Percentiles rank a stretch among this genome's conserved stretches.
phyloP scores from a whole-genome alignment of 768 basidiomycete genomes.

The Auricularia heimuer region DNA sequence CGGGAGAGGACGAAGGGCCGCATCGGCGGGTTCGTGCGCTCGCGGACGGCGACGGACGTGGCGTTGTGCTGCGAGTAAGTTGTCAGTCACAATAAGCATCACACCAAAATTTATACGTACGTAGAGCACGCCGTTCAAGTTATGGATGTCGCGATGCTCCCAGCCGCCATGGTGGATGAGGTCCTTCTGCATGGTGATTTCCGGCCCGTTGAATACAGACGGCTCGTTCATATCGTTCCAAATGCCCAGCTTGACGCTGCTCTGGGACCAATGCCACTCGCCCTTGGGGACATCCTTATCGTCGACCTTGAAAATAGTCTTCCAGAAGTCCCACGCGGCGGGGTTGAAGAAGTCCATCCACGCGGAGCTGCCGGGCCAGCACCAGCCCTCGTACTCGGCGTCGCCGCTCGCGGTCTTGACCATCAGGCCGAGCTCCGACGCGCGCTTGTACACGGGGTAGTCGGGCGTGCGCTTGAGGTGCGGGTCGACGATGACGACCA shows the following conservation, averaged over 20 bases:
- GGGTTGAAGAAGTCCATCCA: constrained; percentile 99
- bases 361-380: constrained; percentile 92
- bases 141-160: constrained; percentile 97
- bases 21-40: constrained; percentile 62
- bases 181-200: constrained; percentile 75
- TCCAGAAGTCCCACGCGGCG: constrained; percentile 85
- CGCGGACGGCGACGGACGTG: constrained; percentile 69
- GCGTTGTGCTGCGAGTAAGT: constrained; percentile 53
- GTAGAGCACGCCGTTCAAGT: constrained; percentile 91
- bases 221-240: constrained; percentile 99
- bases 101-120: constrained; percentile 17
- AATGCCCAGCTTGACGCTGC: constrained; percentile 77
- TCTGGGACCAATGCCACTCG: constrained; percentile 67
- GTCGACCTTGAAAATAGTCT: constrained; percentile 56
- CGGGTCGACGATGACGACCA: constrained; percentile 97
- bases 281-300: constrained; percentile 32
- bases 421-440: constrained; percentile 71
- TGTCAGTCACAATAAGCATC: not conserved
- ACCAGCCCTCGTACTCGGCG: constrained; percentile 90
- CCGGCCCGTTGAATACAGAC: constrained; percentile 97
- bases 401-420: constrained; percentile 73
- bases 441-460: constrained; percentile 79
- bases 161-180: constrained; percentile 85
- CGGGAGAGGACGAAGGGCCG: constrained; percentile 95
- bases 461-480: constrained; percentile 76